These are phyloP conservation scores for Trichosporon coremiiforme DNA, from an alignment of 1,284 basidiomycete genomes.

Conservation along the genomic window DNA sequence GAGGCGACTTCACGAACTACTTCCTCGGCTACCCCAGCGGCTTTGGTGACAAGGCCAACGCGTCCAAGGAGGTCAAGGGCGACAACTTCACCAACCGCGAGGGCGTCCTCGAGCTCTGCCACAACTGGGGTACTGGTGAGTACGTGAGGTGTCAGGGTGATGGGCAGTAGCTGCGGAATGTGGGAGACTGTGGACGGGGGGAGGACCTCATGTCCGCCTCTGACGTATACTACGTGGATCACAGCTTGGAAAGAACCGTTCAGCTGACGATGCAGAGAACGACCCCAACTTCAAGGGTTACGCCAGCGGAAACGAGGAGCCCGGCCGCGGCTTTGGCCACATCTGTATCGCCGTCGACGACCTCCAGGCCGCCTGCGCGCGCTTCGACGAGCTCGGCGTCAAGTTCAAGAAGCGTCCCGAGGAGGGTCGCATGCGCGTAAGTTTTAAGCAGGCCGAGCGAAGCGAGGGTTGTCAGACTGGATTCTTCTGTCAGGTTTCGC, in stretches of 20 bases:
- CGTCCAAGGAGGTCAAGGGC: conserved; percentile 50
- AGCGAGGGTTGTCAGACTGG: too few species aligned
- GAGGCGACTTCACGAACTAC: conserved; percentile 56
- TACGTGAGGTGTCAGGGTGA: background rate
- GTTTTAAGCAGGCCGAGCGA: conserved; percentile 43
- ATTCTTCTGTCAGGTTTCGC: too few species aligned
- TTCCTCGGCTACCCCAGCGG: conserved; percentile 52
- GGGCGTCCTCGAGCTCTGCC: conserved; percentile 76
- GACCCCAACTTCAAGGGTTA: conserved; percentile 78
- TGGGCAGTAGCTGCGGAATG: background rate
- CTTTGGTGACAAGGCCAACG: conserved; percentile 43
- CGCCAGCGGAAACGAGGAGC: conserved; percentile 79
- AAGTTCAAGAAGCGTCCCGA: conserved; percentile 83
- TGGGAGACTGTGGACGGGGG: background rate
- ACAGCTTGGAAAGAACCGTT: too few species aligned
- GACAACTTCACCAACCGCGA: conserved; percentile 48
- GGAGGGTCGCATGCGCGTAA: conserved; percentile 82
- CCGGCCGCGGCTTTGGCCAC: conserved; percentile 78
- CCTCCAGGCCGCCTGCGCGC: conserved; percentile 77
- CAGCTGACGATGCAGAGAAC: conserved; percentile 55
- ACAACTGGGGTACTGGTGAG: conserved; percentile 80
- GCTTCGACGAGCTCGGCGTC: conserved; percentile 80
- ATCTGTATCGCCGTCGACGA: conserved; percentile 78
- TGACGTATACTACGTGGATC: too few species aligned
- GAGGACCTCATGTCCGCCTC: background rate